A percentile compares a stretch with the other conserved stretches of the same genome.
These are phyloP conservation scores for Neopestalotiopsis sp. DNA, from an alignment of 2,329 filamentous ascomycete species.

Conservation along the genomic window DNA sequence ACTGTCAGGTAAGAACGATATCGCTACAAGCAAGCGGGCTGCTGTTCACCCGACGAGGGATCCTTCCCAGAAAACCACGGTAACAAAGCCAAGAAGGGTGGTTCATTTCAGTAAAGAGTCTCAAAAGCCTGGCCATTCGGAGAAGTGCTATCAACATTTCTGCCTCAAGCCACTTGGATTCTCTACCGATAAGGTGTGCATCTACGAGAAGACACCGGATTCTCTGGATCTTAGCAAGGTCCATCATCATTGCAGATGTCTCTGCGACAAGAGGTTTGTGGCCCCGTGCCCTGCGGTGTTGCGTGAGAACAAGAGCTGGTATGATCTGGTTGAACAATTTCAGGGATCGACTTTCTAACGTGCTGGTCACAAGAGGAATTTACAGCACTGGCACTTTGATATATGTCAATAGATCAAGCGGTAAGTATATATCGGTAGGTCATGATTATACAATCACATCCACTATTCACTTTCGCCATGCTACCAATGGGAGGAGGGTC, in stretches of 20 bases:
- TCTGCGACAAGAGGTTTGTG: not conserved
- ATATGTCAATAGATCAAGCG: too few relatives aligned
- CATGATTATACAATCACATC: too few relatives aligned
- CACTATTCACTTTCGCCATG: too few relatives aligned
- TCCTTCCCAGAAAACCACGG: not conserved
- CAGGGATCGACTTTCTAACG: not conserved
- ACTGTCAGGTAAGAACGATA: not conserved
- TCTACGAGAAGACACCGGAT: not conserved
- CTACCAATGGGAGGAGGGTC: too few relatives aligned
- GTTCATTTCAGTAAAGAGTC: not conserved
- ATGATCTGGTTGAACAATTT: constrained; percentile 1
- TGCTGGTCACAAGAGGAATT: not conserved
- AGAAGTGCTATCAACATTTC: not conserved
- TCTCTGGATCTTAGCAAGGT: not conserved
- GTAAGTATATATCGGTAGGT: too few relatives aligned
- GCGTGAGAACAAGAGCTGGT: constrained; percentile 2
- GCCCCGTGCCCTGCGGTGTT: not conserved
- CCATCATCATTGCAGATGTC: not conserved
- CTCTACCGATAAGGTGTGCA: not conserved
- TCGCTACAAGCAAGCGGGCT: not conserved
- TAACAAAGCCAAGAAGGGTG: not conserved
- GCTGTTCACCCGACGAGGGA: not conserved
- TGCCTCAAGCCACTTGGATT: not conserved
- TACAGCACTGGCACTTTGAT: not conserved
- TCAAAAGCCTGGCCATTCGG: not conserved